Percentiles rank a stretch among this genome's conserved stretches.
Conservation (phyloP, 805 yeast genomes). For the Teunomyces funiuensis region DNA sequence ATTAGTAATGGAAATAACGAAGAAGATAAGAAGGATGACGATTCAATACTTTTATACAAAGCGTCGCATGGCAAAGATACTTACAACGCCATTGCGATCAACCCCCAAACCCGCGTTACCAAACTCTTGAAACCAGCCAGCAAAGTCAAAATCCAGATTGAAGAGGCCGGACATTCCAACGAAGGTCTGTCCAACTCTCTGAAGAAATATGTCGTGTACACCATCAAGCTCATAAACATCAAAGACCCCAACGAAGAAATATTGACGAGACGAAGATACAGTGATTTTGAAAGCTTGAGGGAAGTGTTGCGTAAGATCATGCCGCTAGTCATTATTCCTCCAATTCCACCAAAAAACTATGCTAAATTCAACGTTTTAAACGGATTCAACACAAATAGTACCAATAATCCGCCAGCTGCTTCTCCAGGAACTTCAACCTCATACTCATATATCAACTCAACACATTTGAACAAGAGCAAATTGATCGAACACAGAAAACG, state of each 20-base stretch:
- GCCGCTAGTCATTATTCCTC: constrained; percentile 85
- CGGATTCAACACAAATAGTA: constrained; percentile 20
- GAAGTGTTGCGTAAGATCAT: constrained; percentile 66
- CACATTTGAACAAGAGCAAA: constrained; percentile 36
- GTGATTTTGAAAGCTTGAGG: constrained; percentile 86
- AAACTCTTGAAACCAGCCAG: constrained; percentile 31
- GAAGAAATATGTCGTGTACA: constrained; percentile 71
- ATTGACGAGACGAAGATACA: constrained; percentile 71
- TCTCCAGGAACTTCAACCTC: constrained; percentile 1
- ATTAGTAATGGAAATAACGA: constrained; percentile 6
- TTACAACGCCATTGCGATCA: constrained; percentile 29
- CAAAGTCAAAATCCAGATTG: constrained; percentile 44
- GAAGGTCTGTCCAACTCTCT: constrained; percentile 69
- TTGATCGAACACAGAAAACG: constrained; percentile 47
- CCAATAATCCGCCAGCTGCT: not conserved
- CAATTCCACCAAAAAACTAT: constrained; percentile 69
- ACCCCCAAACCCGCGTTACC: constrained; percentile 37
- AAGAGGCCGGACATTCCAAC: constrained; percentile 82
- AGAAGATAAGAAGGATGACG: constrained; percentile 26
- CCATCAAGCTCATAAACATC: constrained; percentile 60
- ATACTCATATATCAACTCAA: constrained; percentile 40
- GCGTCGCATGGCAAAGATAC: constrained; percentile 13
- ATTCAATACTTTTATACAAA: constrained; percentile 30
- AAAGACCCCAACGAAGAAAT: constrained; percentile 37
- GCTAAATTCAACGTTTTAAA: constrained; percentile 33